These are phyloP conservation scores for Pyrus betulifolia DNA, from an alignment of 306 rosid species.

Conservation along the genomic window DNA sequence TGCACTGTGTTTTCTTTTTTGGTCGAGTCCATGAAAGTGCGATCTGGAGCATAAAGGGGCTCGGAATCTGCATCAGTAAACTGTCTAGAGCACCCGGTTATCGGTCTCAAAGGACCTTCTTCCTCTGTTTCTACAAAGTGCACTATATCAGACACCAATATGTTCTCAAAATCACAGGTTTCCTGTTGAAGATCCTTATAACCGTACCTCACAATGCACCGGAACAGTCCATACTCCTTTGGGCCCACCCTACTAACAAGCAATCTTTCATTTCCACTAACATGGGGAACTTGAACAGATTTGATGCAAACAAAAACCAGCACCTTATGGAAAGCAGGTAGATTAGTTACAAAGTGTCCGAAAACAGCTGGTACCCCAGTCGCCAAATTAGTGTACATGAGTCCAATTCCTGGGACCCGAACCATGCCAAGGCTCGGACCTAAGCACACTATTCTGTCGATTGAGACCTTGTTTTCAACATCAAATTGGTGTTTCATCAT, in stretches of 20 bases:
- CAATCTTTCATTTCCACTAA: slow-evolving; percentile 39
- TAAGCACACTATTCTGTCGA: slow-evolving; percentile 36
- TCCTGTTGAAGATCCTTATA: slow-evolving; percentile 70
- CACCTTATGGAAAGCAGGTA: slow-evolving; percentile 66
- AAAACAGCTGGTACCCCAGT: slow-evolving; percentile 51
- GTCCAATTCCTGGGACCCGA: slow-evolving; percentile 61
- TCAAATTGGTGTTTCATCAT: slow-evolving; percentile 58
- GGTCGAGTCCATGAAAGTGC: slow-evolving; percentile 1
- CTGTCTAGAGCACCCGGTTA: slow-evolving; percentile 17
- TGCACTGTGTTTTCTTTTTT: slow-evolving; percentile 10
- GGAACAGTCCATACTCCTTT: slow-evolving; percentile 53
- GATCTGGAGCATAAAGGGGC: slow-evolving; percentile 17
- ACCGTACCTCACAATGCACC: slow-evolving; percentile 73
- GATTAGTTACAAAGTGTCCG: slow-evolving; percentile 60
- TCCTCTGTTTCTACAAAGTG: slow-evolving; percentile 58
- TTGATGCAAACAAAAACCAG: slow-evolving; percentile 56
- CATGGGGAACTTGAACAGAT: slow-evolving; percentile 51
- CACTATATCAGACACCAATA: slow-evolving; percentile 40
- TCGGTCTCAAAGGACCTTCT: slow-evolving; percentile 13
- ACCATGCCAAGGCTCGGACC: slow-evolving; percentile 61
- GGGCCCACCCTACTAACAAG: slow-evolving; percentile 58
- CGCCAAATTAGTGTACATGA: slow-evolving; percentile 44
- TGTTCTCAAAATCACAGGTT: slow-evolving; percentile 52
- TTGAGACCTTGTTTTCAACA: slow-evolving; percentile 60
- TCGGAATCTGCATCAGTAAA: slow-evolving; percentile 19